Conservation (phyloP, 2,329 filamentous ascomycete species). For the Phoma sp. region DNA sequence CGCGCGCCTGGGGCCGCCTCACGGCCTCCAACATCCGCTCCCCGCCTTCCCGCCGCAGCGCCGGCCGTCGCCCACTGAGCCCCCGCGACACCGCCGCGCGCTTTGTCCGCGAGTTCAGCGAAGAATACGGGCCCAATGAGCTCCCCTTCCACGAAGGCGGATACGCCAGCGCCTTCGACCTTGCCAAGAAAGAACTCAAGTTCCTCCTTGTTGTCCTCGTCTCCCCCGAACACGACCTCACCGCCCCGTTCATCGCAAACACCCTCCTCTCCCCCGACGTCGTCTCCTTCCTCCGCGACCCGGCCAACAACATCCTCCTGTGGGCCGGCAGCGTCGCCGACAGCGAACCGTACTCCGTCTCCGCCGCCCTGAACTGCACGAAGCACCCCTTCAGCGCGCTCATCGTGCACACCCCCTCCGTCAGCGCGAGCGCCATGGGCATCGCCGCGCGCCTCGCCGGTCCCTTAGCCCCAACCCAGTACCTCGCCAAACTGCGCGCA, state of each 20-base stretch:
- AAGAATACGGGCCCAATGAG: slow-evolving; percentile 78
- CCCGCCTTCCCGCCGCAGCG: slow-evolving; percentile 59
- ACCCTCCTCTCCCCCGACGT: slow-evolving; percentile 81
- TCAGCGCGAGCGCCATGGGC: slow-evolving; percentile 81
- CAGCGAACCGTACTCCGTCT: slow-evolving; percentile 91
- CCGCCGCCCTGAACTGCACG: slow-evolving; percentile 83
- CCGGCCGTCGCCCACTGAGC: slow-evolving; percentile 75
- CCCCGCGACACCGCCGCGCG: slow-evolving; percentile 86
- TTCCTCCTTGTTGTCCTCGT: slow-evolving; percentile 88
- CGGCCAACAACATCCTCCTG: slow-evolving; percentile 78
- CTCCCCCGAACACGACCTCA: slow-evolving; percentile 95
- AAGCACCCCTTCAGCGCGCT: slow-evolving; percentile 91
- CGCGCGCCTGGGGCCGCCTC: slow-evolving; percentile 62
- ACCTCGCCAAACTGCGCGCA: slow-evolving; percentile 74
- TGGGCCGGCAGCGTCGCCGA: slow-evolving; percentile 96
- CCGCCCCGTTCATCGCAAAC: slow-evolving; percentile 76
- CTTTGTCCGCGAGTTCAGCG: slow-evolving; percentile 92
- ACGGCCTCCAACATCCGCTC: slow-evolving; percentile 55
- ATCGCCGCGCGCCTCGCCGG: slow-evolving; percentile 81
- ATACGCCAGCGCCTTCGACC: slow-evolving; percentile 88
- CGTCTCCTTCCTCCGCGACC: slow-evolving; percentile 73
- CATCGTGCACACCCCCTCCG: slow-evolving; percentile 84
- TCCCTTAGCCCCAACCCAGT: slow-evolving; percentile 70
- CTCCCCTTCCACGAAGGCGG: slow-evolving; percentile 86
- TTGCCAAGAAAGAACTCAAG: slow-evolving; percentile 88